phyloP scores from a whole-genome alignment of 805 yeast species.

The Cyberlindnera suaveolens region DNA sequence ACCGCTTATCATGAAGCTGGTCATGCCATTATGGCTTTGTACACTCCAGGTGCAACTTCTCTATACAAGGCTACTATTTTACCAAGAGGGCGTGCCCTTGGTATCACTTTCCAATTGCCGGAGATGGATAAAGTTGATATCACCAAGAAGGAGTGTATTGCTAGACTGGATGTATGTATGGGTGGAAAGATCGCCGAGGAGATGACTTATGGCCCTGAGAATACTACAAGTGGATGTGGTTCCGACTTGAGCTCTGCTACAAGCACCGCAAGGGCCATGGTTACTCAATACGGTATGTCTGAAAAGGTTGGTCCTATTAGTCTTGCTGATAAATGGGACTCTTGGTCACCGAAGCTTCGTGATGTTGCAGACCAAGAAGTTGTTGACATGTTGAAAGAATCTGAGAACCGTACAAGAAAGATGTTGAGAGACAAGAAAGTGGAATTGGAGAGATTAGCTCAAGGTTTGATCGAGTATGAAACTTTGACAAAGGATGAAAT shows the following conservation, averaged over 20 bases:
- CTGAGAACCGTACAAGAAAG: slow-evolving; percentile 75
- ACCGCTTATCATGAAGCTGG: slow-evolving; percentile 99
- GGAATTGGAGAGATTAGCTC: slow-evolving; percentile 84
- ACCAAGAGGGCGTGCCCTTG: slow-evolving; percentile 95
- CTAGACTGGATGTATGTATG: slow-evolving; percentile 95
- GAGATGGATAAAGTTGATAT: slow-evolving; percentile 97
- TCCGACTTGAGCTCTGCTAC: slow-evolving; percentile 90
- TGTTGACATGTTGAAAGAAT: slow-evolving; percentile 60
- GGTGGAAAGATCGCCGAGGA: slow-evolving; percentile 99
- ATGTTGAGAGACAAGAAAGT: slow-evolving; percentile 52
- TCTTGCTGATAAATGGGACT: slow-evolving; percentile 85
- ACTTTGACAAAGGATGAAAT: slow-evolving; percentile 89
- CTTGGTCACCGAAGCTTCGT: slow-evolving; percentile 86
- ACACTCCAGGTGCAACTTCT: slow-evolving; percentile 89
- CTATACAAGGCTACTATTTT: slow-evolving; percentile 93
- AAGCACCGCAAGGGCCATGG: slow-evolving; percentile 92
- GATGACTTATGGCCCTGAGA: slow-evolving; percentile 80
- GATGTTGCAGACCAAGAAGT: slow-evolving; percentile 93
- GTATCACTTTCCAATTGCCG: slow-evolving; percentile 95
- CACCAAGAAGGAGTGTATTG: slow-evolving; percentile 83
- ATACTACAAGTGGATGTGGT: slow-evolving; percentile 93
- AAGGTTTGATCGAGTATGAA: slow-evolving; percentile 91
- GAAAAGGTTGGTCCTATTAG: slow-evolving; percentile 89
- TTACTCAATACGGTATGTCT: slow-evolving; percentile 94
- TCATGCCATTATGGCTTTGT: slow-evolving; percentile 97